Evolutionary conservation across 306 rosid species (phyloP), one percentile per base, ranked within the genome.

Genomic region (Vigna nakashimae): DNA sequence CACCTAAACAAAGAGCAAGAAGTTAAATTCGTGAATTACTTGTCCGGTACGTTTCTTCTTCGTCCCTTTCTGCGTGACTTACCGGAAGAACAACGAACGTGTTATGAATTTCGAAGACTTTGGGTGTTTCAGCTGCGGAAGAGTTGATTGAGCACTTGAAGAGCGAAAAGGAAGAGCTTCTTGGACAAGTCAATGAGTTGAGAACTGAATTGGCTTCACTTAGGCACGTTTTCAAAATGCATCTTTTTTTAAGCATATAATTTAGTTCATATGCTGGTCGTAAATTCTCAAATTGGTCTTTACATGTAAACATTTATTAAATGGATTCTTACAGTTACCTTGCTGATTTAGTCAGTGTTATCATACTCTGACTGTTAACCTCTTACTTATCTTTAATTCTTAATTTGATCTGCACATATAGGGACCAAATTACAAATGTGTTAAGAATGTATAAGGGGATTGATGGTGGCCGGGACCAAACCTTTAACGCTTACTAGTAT

Each of bases 101-200:
- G 17, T 43, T 66, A 52, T 43, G 36, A 42, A 20, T 66, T 66
- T 42, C 6, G 6, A 43, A 11, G 16, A 3, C 32, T 42, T 18
- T 42, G 53, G 6, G 4, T 73, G 59, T 85, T 82, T 36, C 94
- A 95, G 99, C 87, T 71, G 88, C 94, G 3, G 98, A 95, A 80
- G 91, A 89, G 76, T 77, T 86, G 76, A 88, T 91, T 34, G 88
- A 92, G 62, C 91, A 95, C 82, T 83, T 91, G 66, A 85, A 59
- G 77, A 82, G 24, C 10, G 90, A 95, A 81, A 92, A 88, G 53
- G 92, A 89, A 55, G 64, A 79, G 80, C 74, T 95, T 83, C 84
- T 8, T 42, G 84, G 50, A 28, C 88, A 86, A 79, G 83, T 91
- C 68, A 72, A 82, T 84, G 94, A 88, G 1, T 81, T 95, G 90